Percentiles rank a stretch among this genome's conserved stretches.
phyloP scores from a whole-genome alignment of 176 grass and related monocot genomes.

The Elaeis guineensis region DNA sequence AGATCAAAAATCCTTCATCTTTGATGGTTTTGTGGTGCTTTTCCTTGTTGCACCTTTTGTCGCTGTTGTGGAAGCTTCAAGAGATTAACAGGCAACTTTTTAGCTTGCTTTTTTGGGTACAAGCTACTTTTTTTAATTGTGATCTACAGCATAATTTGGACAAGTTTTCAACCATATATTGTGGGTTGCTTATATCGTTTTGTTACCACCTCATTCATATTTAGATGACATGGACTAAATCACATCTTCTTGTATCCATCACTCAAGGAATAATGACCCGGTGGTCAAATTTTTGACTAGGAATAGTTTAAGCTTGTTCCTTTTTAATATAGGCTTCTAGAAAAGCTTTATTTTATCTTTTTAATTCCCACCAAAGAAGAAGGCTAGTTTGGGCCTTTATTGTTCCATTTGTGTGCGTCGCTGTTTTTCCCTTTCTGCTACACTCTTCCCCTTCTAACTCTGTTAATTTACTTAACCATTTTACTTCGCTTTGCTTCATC shows the following conservation, averaged over 20 bases:
- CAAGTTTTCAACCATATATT: slow-evolving; percentile 39
- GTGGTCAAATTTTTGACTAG: slow-evolving; percentile 44
- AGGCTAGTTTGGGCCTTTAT: too few species aligned
- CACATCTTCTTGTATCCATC: slow-evolving; percentile 42
- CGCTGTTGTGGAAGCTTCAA: neutral
- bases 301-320: slow-evolving; percentile 11
- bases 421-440: too few species aligned
- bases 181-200: slow-evolving; percentile 32
- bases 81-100: slow-evolving; percentile 19
- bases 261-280: slow-evolving; percentile 24
- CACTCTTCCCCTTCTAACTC: too few species aligned
- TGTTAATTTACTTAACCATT: too few species aligned
- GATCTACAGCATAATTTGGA: neutral
- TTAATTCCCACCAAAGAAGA: too few species aligned
- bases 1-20: neutral
- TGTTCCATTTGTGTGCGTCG: too few species aligned
- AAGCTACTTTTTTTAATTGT: too few species aligned
- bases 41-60: neutral
- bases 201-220: slow-evolving; percentile 28
- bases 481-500: too few species aligned
- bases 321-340: too few species aligned
- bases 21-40: neutral
- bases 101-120: too few species aligned
- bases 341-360: too few species aligned
- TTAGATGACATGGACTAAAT: slow-evolving; percentile 46